Percentiles rank a stretch among this genome's conserved stretches.
Evolutionary conservation across 2,329 filamentous ascomycete species (phyloP).

Genomic region (Monosporascus ibericus): DNA sequence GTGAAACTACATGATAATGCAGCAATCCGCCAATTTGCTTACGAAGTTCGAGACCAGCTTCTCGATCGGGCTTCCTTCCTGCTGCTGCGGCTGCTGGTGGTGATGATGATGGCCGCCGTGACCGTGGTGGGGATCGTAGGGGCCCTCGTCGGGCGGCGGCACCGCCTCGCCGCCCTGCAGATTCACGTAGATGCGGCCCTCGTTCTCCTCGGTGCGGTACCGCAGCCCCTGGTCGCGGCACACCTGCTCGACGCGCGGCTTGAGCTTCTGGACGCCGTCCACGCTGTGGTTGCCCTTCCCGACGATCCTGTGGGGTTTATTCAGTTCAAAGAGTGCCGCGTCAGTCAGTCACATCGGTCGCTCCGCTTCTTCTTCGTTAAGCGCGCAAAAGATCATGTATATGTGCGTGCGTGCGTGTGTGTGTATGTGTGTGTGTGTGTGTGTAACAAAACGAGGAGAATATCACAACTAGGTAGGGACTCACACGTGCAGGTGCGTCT

Average conservation of each 20-base stretch:
- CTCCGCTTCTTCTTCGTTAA: background rate
- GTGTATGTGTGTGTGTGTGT: too few relatives aligned
- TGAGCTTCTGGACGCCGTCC: constrained; percentile 85
- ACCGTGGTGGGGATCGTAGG: constrained; percentile 24
- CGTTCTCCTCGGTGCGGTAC: constrained; percentile 79
- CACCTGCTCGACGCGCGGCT: constrained; percentile 85
- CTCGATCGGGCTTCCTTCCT: constrained; percentile 51
- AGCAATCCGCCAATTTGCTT: constrained; percentile 62
- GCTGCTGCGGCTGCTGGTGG: constrained; percentile 38
- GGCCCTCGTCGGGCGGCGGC: constrained; percentile 42
- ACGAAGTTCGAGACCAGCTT: constrained; percentile 55
- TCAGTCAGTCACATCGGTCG: too few relatives aligned
- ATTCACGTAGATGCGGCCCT: constrained; percentile 83
- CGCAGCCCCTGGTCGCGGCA: constrained; percentile 78
- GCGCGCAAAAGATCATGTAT: too few relatives aligned
- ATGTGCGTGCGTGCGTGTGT: too few relatives aligned
- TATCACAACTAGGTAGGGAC: constrained; percentile 13
- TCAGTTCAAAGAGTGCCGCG: background rate
- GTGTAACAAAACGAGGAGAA: too few relatives aligned
- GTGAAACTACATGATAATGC: constrained; percentile 63
- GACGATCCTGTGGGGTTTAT: constrained; percentile 56
- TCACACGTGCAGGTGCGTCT: constrained; percentile 78
- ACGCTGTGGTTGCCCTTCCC: constrained; percentile 87
- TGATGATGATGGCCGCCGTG: constrained; percentile 35
- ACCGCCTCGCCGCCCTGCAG: constrained; percentile 64